These are phyloP conservation scores for Pichia sp. DNA, from an alignment of 1,139 yeast genomes.

Conservation along the genomic window DNA sequence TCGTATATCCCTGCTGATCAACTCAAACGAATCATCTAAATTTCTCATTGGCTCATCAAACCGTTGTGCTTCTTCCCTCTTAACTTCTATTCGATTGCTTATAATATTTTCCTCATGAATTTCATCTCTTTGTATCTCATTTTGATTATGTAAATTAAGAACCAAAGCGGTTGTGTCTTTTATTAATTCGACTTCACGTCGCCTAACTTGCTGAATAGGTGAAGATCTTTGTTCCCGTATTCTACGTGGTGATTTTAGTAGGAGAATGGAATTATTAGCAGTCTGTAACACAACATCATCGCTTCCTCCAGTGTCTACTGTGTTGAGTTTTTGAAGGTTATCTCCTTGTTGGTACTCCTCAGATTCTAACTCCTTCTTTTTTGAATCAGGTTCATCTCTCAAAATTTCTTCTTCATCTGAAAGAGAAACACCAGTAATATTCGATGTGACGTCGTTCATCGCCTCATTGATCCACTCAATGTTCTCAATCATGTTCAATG, in stretches of 20 bases:
- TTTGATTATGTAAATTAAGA: slow-evolving; percentile 1
- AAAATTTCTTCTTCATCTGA: neutral
- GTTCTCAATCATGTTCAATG: slow-evolving; percentile 25
- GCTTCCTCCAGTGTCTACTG: neutral
- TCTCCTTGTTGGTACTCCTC: neutral
- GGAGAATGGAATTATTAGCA: slow-evolving; percentile 19
- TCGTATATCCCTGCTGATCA: slow-evolving; percentile 30
- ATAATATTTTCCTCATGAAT: neutral
- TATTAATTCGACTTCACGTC: slow-evolving; percentile 21
- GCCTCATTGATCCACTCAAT: slow-evolving; percentile 32
- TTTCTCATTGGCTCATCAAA: neutral
- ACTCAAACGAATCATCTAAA: slow-evolving; percentile 30
- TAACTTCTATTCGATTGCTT: neutral
- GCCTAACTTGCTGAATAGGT: slow-evolving; percentile 21
- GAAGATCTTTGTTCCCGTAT: slow-evolving; percentile 21
- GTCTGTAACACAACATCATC: neutral
- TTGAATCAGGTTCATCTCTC: neutral
- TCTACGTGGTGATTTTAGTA: slow-evolving; percentile 27
- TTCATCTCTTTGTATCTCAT: neutral
- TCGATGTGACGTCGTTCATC: slow-evolving; percentile 23
- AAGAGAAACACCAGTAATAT: neutral
- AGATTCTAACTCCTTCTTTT: neutral
- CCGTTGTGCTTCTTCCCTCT: neutral
- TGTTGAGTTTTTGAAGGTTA: neutral
- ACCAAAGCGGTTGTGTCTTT: slow-evolving; percentile 21